Percentiles rank a stretch among this genome's conserved stretches.
These are phyloP conservation scores for Casuarina cunninghamiana DNA, from an alignment of 306 rosid genomes.

Conservation along the genomic window DNA sequence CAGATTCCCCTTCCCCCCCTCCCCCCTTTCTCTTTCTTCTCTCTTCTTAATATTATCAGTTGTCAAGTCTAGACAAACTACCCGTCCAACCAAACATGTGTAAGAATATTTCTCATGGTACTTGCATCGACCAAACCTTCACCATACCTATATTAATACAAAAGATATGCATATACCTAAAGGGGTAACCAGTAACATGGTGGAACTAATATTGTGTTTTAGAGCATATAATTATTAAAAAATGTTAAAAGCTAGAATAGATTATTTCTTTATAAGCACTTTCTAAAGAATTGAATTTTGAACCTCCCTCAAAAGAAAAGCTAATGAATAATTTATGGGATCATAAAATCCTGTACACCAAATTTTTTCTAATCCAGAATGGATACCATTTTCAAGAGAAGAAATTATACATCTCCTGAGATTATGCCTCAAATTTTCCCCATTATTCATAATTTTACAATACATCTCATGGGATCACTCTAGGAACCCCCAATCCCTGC, in stretches of 20 bases:
- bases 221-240: neutral
- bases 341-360: neutral
- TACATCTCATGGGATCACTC: neutral
- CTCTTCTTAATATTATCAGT: neutral
- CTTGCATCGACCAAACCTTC: neutral
- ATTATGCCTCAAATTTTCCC: neutral
- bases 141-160: too few relatives aligned
- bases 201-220: neutral
- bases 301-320: neutral
- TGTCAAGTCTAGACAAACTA: neutral
- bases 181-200: neutral
- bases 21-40: too few relatives aligned
- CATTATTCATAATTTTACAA: too few relatives aligned
- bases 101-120: neutral
- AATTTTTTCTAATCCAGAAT: neutral
- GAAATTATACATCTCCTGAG: neutral
- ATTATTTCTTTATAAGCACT: neutral
- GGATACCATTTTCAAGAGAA: neutral
- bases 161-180: neutral
- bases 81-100: neutral
- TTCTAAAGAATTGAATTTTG: neutral
- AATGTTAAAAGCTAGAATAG: neutral
- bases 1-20: too few relatives aligned
- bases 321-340: neutral
- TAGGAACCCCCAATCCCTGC: too few relatives aligned